phyloP scores from a whole-genome alignment of 23 red algal species.

The Gracilaria caudata region DNA sequence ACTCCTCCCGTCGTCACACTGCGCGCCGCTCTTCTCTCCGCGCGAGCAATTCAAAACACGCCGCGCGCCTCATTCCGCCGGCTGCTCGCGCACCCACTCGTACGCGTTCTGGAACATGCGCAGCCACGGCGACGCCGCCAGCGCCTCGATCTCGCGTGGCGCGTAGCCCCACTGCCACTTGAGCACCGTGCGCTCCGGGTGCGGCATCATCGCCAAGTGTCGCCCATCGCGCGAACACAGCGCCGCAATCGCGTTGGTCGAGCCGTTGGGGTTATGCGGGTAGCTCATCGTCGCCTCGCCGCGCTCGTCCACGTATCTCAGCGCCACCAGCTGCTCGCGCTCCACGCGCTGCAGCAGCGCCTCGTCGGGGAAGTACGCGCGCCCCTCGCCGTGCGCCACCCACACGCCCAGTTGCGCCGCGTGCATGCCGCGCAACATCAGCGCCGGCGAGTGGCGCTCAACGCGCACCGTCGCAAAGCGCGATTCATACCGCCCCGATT shows the following conservation, averaged over 20 bases:
- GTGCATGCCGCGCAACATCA: constrained; percentile 92
- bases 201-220: constrained; percentile 99
- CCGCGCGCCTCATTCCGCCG: not conserved
- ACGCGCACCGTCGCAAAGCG: constrained; percentile 78
- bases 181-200: constrained; percentile 91
- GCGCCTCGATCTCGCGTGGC: constrained; percentile 50
- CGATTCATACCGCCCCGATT: constrained; percentile 86
- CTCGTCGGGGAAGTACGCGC: constrained; percentile 71
- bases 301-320: constrained; percentile 86
- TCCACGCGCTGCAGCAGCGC: constrained; percentile 41
- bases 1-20: too few relatives aligned
- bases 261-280: constrained; percentile 95
- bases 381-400: constrained; percentile 97
- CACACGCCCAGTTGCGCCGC: constrained; percentile 90
- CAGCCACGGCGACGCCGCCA: constrained; percentile 90
- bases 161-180: constrained; percentile 94
- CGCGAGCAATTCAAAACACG: too few relatives aligned
- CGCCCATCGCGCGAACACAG: constrained; percentile 84
- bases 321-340: constrained; percentile 35
- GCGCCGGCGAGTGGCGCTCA: constrained; percentile 43
- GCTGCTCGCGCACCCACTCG: constrained; percentile 72
- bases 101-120: constrained; percentile 97
- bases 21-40: not conserved
- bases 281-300: constrained; percentile 77
- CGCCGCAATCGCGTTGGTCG: constrained; percentile 75